phyloP scores from a whole-genome alignment of 768 basidiomycete species.

The Rickenella mellea region DNA sequence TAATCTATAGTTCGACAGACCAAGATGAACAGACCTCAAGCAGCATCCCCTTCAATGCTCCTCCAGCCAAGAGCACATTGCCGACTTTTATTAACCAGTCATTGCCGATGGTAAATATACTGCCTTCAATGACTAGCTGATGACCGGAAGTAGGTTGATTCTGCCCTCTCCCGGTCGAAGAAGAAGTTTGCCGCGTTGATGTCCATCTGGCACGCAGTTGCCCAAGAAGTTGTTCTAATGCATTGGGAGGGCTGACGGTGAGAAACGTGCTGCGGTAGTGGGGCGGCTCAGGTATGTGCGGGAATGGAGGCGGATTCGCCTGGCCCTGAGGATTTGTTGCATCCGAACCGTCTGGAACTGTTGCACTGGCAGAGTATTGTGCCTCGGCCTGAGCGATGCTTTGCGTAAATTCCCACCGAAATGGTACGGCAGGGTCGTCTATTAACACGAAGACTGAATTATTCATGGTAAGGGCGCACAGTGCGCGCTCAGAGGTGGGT shows the following conservation, averaged over 20 bases:
- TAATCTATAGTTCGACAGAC: slow-evolving; percentile 3
- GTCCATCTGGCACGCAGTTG: slow-evolving; percentile 74
- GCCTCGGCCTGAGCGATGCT: slow-evolving; percentile 24
- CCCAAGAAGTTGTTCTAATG: slow-evolving; percentile 62
- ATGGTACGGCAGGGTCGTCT: slow-evolving; percentile 68
- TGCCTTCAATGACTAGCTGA: slow-evolving; percentile 66
- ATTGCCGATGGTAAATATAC: slow-evolving; percentile 64
- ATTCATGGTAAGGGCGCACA: slow-evolving; percentile 72
- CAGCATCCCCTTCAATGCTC: slow-evolving; percentile 74
- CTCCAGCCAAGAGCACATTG: slow-evolving; percentile 67
- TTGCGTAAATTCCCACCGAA: slow-evolving; percentile 44
- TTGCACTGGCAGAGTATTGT: slow-evolving; percentile 32
- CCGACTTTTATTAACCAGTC: slow-evolving; percentile 80
- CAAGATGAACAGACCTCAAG: slow-evolving; percentile 47
- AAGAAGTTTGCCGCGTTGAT: slow-evolving; percentile 44
- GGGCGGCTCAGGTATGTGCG: slow-evolving; percentile 19
- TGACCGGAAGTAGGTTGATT: slow-evolving; percentile 36
- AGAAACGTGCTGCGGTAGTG: slow-evolving; percentile 75
- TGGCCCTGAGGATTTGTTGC: slow-evolving; percentile 7
- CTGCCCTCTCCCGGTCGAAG: slow-evolving; percentile 16
- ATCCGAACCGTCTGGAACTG: slow-evolving; percentile 34
- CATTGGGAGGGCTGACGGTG: slow-evolving; percentile 63
- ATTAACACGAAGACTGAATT: slow-evolving; percentile 73
- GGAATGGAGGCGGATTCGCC: slow-evolving; percentile 6
- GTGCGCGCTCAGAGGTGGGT: slow-evolving; percentile 50